Evolutionary conservation across 2,329 filamentous ascomycete genomes (phyloP).

Genomic region (Trichoderma koningiopsis): DNA sequence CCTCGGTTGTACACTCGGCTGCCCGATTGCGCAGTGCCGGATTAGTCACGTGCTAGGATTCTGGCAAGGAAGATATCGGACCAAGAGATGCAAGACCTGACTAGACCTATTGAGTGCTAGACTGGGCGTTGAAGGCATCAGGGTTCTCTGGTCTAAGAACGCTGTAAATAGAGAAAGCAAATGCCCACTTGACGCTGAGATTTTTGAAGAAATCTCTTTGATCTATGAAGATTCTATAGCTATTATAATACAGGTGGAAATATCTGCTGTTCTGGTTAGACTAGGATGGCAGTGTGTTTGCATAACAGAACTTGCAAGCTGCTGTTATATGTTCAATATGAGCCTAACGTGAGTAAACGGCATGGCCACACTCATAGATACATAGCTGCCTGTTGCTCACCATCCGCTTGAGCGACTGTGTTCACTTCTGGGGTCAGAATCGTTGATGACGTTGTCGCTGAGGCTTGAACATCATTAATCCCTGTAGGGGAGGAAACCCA

Average conservation of each 20-base stretch:
- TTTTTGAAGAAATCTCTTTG: no score
- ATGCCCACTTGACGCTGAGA: no score
- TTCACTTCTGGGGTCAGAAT: not conserved
- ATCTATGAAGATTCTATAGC: no score
- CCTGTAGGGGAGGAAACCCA: not conserved
- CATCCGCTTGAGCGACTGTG: not conserved
- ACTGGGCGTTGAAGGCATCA: not conserved
- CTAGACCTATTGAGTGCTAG: not conserved
- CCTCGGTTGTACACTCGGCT: constrained; percentile 23
- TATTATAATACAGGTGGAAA: no score
- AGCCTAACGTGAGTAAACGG: no score
- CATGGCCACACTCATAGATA: no score
- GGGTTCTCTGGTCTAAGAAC: not conserved
- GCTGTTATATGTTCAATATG: no score
- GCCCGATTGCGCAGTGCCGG: not conserved
- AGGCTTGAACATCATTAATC: not conserved
- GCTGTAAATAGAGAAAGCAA: no score
- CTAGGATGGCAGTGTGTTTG: no score
- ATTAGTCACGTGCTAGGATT: constrained; percentile 10
- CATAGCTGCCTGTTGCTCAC: no score
- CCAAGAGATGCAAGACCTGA: not conserved
- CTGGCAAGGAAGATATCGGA: not conserved
- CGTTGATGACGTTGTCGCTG: not conserved
- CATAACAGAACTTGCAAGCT: no score
- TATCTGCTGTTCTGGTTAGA: no score